Evolutionary conservation across 805 yeast species (phyloP).

Genomic region (Ogataea ganodermae): DNA sequence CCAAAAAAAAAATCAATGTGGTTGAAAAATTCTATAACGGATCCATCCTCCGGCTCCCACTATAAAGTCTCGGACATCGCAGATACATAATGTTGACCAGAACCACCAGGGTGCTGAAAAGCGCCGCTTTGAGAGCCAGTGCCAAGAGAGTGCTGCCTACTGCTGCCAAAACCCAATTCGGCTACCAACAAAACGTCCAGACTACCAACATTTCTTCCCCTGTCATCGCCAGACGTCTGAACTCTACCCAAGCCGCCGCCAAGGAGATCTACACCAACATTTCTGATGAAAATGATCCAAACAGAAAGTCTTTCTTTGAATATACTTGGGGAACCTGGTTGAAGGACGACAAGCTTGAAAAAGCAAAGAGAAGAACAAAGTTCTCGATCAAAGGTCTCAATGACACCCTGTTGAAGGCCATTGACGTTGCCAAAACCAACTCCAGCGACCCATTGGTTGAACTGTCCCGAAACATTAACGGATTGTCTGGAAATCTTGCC

Average conservation of each 20-base stretch:
- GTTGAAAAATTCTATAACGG: background rate
- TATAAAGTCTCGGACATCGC: background rate
- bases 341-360: conserved; percentile 71
- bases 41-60: background rate
- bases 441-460: conserved; percentile 21
- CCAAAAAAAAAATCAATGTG: background rate
- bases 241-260: conserved; percentile 16
- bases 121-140: background rate
- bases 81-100: background rate
- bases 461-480: conserved; percentile 21
- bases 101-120: background rate
- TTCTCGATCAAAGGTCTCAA: conserved; percentile 81
- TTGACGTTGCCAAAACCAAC: conserved; percentile 39
- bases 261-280: conserved; percentile 53
- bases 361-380: conserved; percentile 72
- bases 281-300: conserved; percentile 63
- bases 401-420: conserved; percentile 48
- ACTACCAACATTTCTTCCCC: background rate
- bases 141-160: background rate
- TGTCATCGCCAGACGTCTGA: background rate
- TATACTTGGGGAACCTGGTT: conserved; percentile 97
- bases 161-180: background rate
- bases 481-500: conserved; percentile 24
- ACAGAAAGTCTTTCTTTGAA: conserved; percentile 72
- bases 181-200: background rate